Conservation (phyloP, 2,329 filamentous ascomycete species). For the Fusarium coicis region DNA sequence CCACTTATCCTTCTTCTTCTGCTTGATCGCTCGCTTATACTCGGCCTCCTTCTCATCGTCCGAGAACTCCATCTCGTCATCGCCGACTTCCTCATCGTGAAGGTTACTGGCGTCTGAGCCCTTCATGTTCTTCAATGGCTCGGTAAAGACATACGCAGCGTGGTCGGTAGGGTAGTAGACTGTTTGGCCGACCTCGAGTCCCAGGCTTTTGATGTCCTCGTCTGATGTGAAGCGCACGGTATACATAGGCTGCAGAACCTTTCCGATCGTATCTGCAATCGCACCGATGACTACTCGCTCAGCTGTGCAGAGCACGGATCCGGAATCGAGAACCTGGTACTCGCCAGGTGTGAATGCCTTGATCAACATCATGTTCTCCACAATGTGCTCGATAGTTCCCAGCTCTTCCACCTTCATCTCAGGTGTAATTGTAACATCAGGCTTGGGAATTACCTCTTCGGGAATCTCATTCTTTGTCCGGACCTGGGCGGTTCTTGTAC, state of each 20-base stretch:
- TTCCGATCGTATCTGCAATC: constrained; percentile 86
- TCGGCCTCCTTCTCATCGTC: constrained; percentile 95
- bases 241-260: constrained; percentile 88
- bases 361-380: constrained; percentile 83
- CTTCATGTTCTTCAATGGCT: constrained; percentile 81
- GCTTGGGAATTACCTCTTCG: constrained; percentile 75
- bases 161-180: constrained; percentile 84
- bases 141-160: constrained; percentile 87
- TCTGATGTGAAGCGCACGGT: constrained; percentile 78
- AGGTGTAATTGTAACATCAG: constrained; percentile 79
- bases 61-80: constrained; percentile 93
- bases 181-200: constrained; percentile 73
- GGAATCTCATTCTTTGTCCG: constrained; percentile 84
- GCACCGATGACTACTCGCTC: constrained; percentile 82
- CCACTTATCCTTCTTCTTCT: constrained; percentile 67
- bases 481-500: constrained; percentile 59
- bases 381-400: constrained; percentile 78
- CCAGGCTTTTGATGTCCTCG: constrained; percentile 73
- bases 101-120: constrained; percentile 95
- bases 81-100: constrained; percentile 88
- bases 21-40: constrained; percentile 76
- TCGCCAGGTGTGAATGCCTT: constrained; percentile 83
- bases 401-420: constrained; percentile 82
- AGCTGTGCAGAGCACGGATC: constrained; percentile 83
- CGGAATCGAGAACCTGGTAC: constrained; percentile 84